phyloP scores from a whole-genome alignment of 1,139 yeast species.

The Nakaseomyces delphensis region DNA sequence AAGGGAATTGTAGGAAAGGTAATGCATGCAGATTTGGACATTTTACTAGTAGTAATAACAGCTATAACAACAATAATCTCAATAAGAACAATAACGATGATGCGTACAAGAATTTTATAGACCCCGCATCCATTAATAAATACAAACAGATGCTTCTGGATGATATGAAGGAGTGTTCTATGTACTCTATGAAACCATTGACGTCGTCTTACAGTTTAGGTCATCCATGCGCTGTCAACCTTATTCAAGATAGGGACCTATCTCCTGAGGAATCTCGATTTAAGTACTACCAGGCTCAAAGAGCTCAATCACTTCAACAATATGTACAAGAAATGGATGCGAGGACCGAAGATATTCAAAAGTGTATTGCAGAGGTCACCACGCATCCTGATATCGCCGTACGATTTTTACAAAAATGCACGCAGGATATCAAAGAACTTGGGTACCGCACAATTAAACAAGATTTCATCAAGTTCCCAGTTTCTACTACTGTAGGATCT shows the following conservation, averaged over 20 bases:
- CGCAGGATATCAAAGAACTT: constrained; percentile 30
- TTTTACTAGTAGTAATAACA: constrained; percentile 20
- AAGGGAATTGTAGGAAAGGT: constrained; percentile 35
- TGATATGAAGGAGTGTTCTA: constrained; percentile 24
- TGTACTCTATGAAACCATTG: constrained; percentile 21
- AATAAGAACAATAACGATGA: constrained; percentile 11
- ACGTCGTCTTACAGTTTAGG: constrained; percentile 35
- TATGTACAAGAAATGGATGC: constrained; percentile 37
- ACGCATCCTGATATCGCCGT: constrained; percentile 44
- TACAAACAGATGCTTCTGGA: constrained; percentile 27
- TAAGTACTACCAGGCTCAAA: constrained; percentile 39
- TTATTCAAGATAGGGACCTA: constrained; percentile 46
- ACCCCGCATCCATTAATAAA: constrained; percentile 13
- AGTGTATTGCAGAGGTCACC: constrained; percentile 36
- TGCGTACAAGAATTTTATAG: constrained; percentile 19
- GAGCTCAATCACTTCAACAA: constrained; percentile 33
- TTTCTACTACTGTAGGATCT: constrained; percentile 27
- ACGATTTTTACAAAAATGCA: constrained; percentile 46
- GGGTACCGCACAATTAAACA: constrained; percentile 28
- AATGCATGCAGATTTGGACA: constrained; percentile 37
- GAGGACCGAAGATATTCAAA: constrained; percentile 42
- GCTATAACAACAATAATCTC: constrained; percentile 9
- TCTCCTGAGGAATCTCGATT: constrained; percentile 51
- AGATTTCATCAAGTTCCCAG: constrained; percentile 37
- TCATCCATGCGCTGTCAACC: constrained; percentile 35